These are phyloP conservation scores for Penicillium janthinellum DNA, from an alignment of 2,329 filamentous ascomycete genomes.

Conservation along the genomic window DNA sequence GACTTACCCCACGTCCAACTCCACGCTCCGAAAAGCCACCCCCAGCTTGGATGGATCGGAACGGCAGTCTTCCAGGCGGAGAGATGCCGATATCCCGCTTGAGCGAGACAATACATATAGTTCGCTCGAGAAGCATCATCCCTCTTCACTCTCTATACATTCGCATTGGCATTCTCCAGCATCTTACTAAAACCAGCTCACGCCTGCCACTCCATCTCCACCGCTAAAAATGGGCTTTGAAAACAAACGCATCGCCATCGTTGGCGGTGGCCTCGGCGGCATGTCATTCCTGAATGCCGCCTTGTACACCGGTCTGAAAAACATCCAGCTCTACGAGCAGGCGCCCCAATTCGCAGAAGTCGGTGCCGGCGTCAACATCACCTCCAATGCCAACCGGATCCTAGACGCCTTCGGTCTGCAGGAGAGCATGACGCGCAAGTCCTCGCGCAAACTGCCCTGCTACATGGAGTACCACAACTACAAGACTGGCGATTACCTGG, in stretches of 20 bases:
- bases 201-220: neutral
- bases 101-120: constrained; percentile 9
- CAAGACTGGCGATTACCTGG: constrained; percentile 31
- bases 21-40: constrained; percentile 23
- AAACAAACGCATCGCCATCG: constrained; percentile 34
- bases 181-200: neutral
- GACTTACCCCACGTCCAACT: constrained; percentile 18
- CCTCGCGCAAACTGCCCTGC: constrained; percentile 33
- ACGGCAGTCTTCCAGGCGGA: constrained; percentile 15
- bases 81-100: constrained; percentile 11
- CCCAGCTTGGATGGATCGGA: constrained; percentile 19
- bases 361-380: constrained; percentile 43
- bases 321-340: constrained; percentile 42
- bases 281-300: constrained; percentile 42
- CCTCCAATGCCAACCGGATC: constrained; percentile 39
- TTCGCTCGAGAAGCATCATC: neutral
- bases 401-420: constrained; percentile 36
- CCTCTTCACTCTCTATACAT: neutral
- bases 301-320: constrained; percentile 34
- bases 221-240: constrained; percentile 28
- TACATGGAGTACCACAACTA: constrained; percentile 37
- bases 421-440: constrained; percentile 38
- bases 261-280: constrained; percentile 42
- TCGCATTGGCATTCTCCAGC: neutral
- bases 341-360: constrained; percentile 41